A percentile compares a stretch with the other conserved stretches of the same genome.
These are phyloP conservation scores for Candolleomyces eurysporus DNA, from an alignment of 768 basidiomycete species.

Conservation along the genomic window DNA sequence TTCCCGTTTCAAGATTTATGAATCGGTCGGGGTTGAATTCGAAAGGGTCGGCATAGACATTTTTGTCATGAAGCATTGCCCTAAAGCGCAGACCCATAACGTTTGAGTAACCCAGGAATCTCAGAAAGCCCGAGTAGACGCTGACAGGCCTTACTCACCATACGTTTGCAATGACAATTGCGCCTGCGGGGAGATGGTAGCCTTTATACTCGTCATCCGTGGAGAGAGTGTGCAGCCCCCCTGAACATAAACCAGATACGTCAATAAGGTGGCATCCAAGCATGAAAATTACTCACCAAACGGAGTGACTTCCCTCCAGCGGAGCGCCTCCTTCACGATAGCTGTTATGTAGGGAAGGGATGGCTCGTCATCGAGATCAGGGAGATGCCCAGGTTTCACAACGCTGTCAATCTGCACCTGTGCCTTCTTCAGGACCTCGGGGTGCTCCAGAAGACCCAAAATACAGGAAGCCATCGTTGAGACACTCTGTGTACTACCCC, in stretches of 20 bases:
- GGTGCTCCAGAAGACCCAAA: constrained; percentile 11
- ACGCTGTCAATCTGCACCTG: constrained; percentile 34
- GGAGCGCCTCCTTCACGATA: constrained; percentile 25
- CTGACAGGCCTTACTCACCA: constrained; percentile 17
- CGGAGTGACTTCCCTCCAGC: constrained; percentile 25
- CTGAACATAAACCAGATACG: constrained; percentile 3
- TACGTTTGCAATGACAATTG: constrained; percentile 29
- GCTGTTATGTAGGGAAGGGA: constrained; percentile 31
- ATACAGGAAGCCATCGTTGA: constrained; percentile 11
- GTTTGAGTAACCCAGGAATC: too few species aligned
- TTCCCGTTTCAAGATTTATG: constrained; percentile 21
- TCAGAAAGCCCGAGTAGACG: too few species aligned
- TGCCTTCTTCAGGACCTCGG: constrained; percentile 24
- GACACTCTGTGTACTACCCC: background rate
- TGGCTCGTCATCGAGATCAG: constrained; percentile 26
- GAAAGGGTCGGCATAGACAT: constrained; percentile 37
- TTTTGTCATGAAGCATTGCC: constrained; percentile 40
- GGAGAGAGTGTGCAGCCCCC: constrained; percentile 18
- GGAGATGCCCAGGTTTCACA: constrained; percentile 27
- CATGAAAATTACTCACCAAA: constrained; percentile 15
- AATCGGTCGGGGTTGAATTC: constrained; percentile 43
- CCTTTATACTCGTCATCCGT: constrained; percentile 29
- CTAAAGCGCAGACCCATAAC: constrained; percentile 16
- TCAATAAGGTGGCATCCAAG: too few species aligned
- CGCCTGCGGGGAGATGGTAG: constrained; percentile 29